Evolutionary conservation across 2,329 filamentous ascomycete genomes (phyloP).

Genomic region (Aspergillus fumigatiaffinis): DNA sequence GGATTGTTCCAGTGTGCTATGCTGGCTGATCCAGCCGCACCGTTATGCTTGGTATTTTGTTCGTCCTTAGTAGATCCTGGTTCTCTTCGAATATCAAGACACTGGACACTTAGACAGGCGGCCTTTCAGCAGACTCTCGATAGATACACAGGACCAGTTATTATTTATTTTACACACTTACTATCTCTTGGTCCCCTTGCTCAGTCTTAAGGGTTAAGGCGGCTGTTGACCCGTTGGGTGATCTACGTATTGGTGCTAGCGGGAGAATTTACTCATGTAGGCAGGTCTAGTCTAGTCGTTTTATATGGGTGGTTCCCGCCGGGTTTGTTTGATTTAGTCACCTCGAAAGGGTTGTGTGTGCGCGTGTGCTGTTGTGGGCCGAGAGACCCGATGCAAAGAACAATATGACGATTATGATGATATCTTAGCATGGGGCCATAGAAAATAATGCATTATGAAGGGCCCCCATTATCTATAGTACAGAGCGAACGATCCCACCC

Average conservation of each 20-base stretch:
- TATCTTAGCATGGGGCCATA: conserved; percentile 7
- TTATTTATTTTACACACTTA: not conserved
- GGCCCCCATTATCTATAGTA: not conserved
- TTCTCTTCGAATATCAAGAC: not conserved
- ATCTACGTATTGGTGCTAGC: conserved; percentile 17
- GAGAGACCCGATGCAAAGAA: conserved; percentile 17
- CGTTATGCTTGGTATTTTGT: not conserved
- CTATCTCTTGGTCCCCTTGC: conserved; percentile 1
- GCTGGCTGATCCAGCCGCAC: not conserved
- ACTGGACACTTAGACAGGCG: not conserved
- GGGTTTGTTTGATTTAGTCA: conserved; percentile 10
- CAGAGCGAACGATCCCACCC: not conserved
- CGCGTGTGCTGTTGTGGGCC: conserved; percentile 9
- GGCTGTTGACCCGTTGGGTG: conserved; percentile 8
- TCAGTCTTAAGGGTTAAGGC: not conserved
- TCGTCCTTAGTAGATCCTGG: not conserved
- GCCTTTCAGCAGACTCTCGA: not conserved
- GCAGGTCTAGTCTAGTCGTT: not conserved
- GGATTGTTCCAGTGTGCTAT: not conserved
- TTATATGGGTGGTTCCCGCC: conserved; percentile 8
- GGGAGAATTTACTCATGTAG: conserved; percentile 7
- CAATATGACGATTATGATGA: conserved; percentile 4
- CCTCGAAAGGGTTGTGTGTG: not conserved
- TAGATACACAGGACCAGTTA: not conserved
- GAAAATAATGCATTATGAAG: not conserved